Evolutionary conservation across 2,329 filamentous ascomycete species (phyloP).

Genomic region (Verticillium tricorpus): DNA sequence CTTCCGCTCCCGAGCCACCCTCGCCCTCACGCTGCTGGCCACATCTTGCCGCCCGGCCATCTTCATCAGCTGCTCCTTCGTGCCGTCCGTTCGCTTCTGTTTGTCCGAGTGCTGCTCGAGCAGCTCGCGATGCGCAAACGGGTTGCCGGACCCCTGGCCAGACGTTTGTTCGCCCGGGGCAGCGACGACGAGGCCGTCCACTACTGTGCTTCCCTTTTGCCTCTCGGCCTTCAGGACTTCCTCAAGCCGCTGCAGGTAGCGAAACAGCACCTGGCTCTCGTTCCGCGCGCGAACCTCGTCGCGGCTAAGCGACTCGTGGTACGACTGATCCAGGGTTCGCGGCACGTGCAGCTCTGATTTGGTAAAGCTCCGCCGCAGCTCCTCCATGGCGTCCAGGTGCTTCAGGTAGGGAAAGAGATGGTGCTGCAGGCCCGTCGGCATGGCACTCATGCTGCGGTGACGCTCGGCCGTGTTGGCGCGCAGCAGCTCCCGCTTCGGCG

Average conservation of each 20-base stretch:
- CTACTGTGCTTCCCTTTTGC: not conserved
- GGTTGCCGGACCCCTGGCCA: not conserved
- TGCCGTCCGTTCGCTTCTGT: slow-evolving; percentile 15
- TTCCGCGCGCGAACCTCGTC: slow-evolving; percentile 8
- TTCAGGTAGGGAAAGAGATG: slow-evolving; percentile 13
- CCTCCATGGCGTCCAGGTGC: slow-evolving; percentile 14
- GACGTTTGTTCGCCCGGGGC: not conserved
- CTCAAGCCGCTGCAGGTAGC: slow-evolving; percentile 10
- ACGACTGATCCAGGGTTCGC: slow-evolving; percentile 12
- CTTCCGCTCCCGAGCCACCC: slow-evolving; percentile 5
- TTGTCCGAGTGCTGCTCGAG: slow-evolving; percentile 11
- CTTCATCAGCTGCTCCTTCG: slow-evolving; percentile 13
- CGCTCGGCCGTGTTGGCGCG: slow-evolving; percentile 1
- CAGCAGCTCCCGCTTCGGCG: slow-evolving; percentile 1
- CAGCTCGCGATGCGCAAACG: slow-evolving; percentile 7
- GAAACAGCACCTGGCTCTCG: slow-evolving; percentile 12
- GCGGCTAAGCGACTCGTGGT: slow-evolving; percentile 11
- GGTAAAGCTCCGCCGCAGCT: slow-evolving; percentile 10
- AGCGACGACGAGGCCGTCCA: not conserved
- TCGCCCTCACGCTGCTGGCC: slow-evolving; percentile 12
- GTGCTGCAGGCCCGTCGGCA: slow-evolving; percentile 14
- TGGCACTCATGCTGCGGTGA: slow-evolving; percentile 7
- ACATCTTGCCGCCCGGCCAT: slow-evolving; percentile 13
- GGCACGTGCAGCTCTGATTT: slow-evolving; percentile 14
- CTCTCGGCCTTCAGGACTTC: not conserved